Percentiles rank a stretch among this genome's conserved stretches.
Evolutionary conservation across 202 grass and related monocot species (phyloP).

Genomic region (Zizania palustris): DNA sequence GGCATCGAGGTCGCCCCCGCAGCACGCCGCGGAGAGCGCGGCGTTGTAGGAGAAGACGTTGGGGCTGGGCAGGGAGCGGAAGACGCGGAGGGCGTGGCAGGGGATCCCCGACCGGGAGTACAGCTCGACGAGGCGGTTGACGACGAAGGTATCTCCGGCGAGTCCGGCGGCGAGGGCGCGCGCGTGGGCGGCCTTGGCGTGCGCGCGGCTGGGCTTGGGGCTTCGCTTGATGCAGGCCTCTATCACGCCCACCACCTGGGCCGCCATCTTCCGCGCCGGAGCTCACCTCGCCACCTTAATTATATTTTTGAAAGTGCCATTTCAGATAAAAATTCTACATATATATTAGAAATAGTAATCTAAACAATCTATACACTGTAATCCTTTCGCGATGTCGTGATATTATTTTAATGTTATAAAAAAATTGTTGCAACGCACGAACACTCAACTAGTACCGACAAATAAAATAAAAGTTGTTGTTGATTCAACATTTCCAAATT

Average conservation of each 20-base stretch:
- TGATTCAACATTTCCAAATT: too few relatives aligned
- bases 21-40: constrained; percentile 49
- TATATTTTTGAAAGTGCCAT: too few relatives aligned
- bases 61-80: constrained; percentile 56
- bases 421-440: too few relatives aligned
- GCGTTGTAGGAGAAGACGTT: constrained; percentile 85
- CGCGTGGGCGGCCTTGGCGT: constrained; percentile 67
- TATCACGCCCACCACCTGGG: constrained; percentile 49
- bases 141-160: constrained; percentile 72
- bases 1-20: constrained; percentile 53
- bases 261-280: constrained; percentile 28
- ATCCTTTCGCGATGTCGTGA: too few relatives aligned
- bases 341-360: too few relatives aligned
- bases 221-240: constrained; percentile 57
- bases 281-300: too few relatives aligned
- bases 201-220: constrained; percentile 36
- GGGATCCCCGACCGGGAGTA: constrained; percentile 67
- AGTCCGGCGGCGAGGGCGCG: constrained; percentile 61
- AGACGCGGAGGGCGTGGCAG: constrained; percentile 56
- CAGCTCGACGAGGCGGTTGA: constrained; percentile 87
- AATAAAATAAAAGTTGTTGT: too few relatives aligned
- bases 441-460: too few relatives aligned
- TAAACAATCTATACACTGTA: too few relatives aligned
- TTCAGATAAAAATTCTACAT: too few relatives aligned
- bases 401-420: too few relatives aligned